phyloP scores from a whole-genome alignment of 306 rosid species.

The Betula pendula region DNA sequence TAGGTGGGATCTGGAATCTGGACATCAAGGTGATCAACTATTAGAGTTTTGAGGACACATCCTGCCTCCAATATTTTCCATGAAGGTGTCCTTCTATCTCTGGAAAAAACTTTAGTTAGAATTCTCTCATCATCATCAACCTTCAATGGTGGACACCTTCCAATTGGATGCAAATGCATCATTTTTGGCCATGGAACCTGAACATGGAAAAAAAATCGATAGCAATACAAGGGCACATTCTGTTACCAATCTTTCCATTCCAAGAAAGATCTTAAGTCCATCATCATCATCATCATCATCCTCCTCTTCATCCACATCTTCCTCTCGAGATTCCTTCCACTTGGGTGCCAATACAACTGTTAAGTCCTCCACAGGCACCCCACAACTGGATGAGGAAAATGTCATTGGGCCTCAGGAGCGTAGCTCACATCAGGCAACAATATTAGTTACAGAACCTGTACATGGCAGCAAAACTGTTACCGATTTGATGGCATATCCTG shows the following conservation, averaged over 20 bases:
- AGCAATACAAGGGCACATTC: conserved; percentile 2
- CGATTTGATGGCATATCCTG: too few species aligned
- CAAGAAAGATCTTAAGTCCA: background rate
- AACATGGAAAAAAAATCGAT: conserved; percentile 8
- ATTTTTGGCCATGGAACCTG: conserved; percentile 24
- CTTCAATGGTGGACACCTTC: conserved; percentile 21
- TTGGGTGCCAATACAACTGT: background rate
- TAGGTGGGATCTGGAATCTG: conserved; percentile 29
- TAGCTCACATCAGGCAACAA: background rate
- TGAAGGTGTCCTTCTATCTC: conserved; percentile 16
- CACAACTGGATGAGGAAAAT: too few species aligned
- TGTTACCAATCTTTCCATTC: conserved; percentile 5
- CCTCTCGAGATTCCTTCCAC: background rate
- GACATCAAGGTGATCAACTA: conserved; percentile 17
- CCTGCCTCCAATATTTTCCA: conserved; percentile 1
- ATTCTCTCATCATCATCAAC: conserved; percentile 21
- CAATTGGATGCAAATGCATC: conserved; percentile 7
- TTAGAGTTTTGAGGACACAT: conserved; percentile 9
- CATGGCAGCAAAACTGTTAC: too few species aligned
- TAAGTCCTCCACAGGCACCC: background rate
- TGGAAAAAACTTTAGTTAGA: background rate
- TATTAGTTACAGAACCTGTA: background rate
- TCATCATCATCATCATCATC: conserved; percentile 29
- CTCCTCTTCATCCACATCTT: conserved; percentile 18
- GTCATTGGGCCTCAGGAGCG: too few species aligned